phyloP scores from a whole-genome alignment of 257 asterid genomes.

The Haberlea rhodopensis region DNA sequence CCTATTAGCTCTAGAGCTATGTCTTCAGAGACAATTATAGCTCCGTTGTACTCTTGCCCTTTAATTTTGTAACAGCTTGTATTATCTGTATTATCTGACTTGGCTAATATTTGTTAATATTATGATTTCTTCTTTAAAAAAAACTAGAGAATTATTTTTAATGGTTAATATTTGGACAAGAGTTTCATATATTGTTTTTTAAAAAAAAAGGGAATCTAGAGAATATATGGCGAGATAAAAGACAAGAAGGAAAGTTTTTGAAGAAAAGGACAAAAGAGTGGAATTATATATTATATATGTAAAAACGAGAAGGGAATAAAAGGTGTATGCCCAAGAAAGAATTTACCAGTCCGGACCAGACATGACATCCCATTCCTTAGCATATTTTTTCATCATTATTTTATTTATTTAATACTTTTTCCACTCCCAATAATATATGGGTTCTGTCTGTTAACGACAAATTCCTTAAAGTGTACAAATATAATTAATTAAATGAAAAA shows the following conservation, averaged over 20 bases:
- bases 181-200: too few species aligned
- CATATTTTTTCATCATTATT: not conserved
- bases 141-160: too few species aligned
- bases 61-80: too few species aligned
- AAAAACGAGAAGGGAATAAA: conserved; percentile 6
- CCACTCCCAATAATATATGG: not conserved
- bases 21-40: too few species aligned
- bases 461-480: not conserved
- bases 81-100: too few species aligned
- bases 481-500: too few species aligned
- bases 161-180: not conserved
- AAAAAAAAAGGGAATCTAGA: too few species aligned
- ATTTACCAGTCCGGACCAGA: conserved; percentile 1
- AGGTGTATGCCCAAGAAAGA: not conserved
- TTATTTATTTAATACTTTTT: not conserved
- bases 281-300: not conserved
- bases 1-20: too few species aligned
- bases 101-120: too few species aligned
- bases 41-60: too few species aligned
- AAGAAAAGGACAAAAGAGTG: not conserved
- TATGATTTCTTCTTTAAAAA: too few species aligned
- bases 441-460: not conserved
- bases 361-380: not conserved
- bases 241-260: conserved; percentile 3
- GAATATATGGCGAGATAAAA: not conserved